These are phyloP conservation scores for Biscogniauxia sp. DNA, from an alignment of 2,329 filamentous ascomycete species.

Conservation along the genomic window DNA sequence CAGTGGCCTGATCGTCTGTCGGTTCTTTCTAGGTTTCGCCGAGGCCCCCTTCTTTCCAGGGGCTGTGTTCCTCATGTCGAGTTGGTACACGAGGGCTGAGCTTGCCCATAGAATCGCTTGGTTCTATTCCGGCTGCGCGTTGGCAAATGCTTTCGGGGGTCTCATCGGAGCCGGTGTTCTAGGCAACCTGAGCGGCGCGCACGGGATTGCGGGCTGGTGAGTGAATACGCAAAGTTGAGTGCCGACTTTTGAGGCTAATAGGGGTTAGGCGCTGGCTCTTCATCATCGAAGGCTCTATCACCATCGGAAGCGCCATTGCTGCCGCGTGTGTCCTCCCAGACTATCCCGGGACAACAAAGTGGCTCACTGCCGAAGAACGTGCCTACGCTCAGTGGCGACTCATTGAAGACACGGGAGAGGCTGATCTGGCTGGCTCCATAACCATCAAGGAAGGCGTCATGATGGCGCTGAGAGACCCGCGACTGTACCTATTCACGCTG, in stretches of 20 bases:
- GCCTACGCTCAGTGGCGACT: slow-evolving; percentile 52
- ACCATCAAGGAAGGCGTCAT: slow-evolving; percentile 45
- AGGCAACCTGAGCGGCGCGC: slow-evolving; percentile 37
- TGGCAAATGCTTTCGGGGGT: slow-evolving; percentile 52
- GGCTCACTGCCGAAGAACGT: slow-evolving; percentile 51
- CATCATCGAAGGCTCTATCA: slow-evolving; percentile 41
- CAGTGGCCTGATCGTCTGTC: slow-evolving; percentile 40
- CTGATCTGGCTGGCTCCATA: slow-evolving; percentile 39
- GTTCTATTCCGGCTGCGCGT: slow-evolving; percentile 45
- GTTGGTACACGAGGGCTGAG: slow-evolving; percentile 44
- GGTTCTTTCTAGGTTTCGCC: slow-evolving; percentile 47
- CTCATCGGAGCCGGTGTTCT: slow-evolving; percentile 50
- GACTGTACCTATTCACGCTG: slow-evolving; percentile 52
- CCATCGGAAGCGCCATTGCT: slow-evolving; percentile 36
- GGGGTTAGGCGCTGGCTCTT: slow-evolving; percentile 35
- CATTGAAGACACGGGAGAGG: slow-evolving; percentile 46
- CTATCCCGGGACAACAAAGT: slow-evolving; percentile 51
- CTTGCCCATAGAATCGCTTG: slow-evolving; percentile 45
- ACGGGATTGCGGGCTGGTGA: slow-evolving; percentile 39
- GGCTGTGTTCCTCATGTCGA: slow-evolving; percentile 45
- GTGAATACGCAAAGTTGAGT: neutral
- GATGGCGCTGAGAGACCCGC: slow-evolving; percentile 47
- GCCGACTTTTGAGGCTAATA: neutral
- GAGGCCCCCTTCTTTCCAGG: slow-evolving; percentile 53
- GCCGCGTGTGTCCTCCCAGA: slow-evolving; percentile 45